Percentiles rank a stretch among this genome's conserved stretches.
Evolutionary conservation across 108 stramenopile species (phyloP).

Genomic region (Parietichytrium sp.): DNA sequence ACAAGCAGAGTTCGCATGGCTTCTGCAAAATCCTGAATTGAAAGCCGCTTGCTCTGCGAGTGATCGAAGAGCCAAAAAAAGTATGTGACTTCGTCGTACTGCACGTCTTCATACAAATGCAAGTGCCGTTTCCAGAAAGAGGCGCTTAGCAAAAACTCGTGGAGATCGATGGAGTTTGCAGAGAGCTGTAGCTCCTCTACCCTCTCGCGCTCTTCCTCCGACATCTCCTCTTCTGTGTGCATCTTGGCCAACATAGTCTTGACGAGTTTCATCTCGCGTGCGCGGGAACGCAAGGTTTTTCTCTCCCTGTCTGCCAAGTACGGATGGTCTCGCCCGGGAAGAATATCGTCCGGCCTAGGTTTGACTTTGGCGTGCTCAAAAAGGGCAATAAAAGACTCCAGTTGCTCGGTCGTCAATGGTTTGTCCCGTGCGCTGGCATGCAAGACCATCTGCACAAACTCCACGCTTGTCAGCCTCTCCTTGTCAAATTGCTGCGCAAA

Average conservation of each 20-base stretch:
- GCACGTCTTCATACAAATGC: not conserved
- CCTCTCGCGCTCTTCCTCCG: not conserved
- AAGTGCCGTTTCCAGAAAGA: slow-evolving; percentile 28
- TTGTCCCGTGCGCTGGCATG: not conserved
- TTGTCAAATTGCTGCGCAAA: not conserved
- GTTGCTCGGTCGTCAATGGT: not conserved
- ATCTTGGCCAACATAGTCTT: not conserved
- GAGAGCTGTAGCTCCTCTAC: not conserved
- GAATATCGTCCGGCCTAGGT: not conserved
- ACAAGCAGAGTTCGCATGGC: slow-evolving; percentile 22
- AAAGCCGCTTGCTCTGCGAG: not conserved
- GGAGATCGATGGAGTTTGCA: not conserved
- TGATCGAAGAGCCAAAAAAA: slow-evolving; percentile 14
- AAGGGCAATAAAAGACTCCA: not conserved
- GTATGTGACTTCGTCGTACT: not conserved
- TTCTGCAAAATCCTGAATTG: not conserved
- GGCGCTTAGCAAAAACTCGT: not conserved
- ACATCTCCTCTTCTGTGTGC: not conserved
- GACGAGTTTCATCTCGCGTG: not conserved
- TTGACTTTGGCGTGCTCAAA: slow-evolving; percentile 25
- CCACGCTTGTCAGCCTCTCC: not conserved
- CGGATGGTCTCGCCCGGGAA: not conserved
- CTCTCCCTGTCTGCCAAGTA: not conserved
- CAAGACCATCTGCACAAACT: slow-evolving; percentile 6
- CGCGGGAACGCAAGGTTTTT: not conserved